A percentile compares a stretch with the other conserved stretches of the same genome.
These are phyloP conservation scores for Ceratocystis cacaofunesta DNA, from an alignment of 2,329 filamentous ascomycete genomes.

Conservation along the genomic window DNA sequence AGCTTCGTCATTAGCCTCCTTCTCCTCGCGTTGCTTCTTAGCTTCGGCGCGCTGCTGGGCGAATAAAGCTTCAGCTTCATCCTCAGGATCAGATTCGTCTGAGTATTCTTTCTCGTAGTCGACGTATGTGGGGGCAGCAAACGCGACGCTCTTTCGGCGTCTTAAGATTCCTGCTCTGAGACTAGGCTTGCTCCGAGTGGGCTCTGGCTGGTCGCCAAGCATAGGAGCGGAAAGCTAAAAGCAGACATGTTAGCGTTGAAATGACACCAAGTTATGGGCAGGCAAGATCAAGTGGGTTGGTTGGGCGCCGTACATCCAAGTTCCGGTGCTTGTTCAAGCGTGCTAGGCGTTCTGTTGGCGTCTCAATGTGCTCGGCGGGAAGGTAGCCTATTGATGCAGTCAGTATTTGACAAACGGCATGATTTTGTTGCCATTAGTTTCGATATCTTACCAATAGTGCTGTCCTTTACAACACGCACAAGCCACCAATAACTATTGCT, in stretches of 20 bases:
- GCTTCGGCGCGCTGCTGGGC: conserved; percentile 24
- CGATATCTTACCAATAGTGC: conserved; percentile 55
- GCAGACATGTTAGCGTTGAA: neutral
- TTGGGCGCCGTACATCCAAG: conserved; percentile 57
- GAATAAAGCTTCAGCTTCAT: conserved; percentile 27
- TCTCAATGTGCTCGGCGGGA: conserved; percentile 95
- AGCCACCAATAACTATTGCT: conserved; percentile 99
- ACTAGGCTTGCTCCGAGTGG: conserved; percentile 30
- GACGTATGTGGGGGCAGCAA: conserved; percentile 70
- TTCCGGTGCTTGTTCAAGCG: conserved; percentile 96
- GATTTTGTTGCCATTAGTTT: too few species aligned
- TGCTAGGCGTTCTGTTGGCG: conserved; percentile 83
- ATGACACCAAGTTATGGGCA: neutral
- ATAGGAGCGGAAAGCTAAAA: conserved; percentile 44
- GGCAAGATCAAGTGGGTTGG: conserved; percentile 8
- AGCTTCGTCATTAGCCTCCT: conserved; percentile 17
- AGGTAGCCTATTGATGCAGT: conserved; percentile 54
- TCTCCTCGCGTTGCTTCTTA: conserved; percentile 22
- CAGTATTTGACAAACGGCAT: conserved; percentile 19
- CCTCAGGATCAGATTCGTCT: conserved; percentile 52
- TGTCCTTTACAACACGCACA: conserved; percentile 91
- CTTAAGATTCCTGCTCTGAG: conserved; percentile 73
- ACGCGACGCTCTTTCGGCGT: conserved; percentile 75
- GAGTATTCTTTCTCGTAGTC: conserved; percentile 83
- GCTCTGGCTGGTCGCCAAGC: conserved; percentile 52